Evolutionary conservation across 2,329 filamentous ascomycete species (phyloP).

Genomic region (Fusarium sp.): DNA sequence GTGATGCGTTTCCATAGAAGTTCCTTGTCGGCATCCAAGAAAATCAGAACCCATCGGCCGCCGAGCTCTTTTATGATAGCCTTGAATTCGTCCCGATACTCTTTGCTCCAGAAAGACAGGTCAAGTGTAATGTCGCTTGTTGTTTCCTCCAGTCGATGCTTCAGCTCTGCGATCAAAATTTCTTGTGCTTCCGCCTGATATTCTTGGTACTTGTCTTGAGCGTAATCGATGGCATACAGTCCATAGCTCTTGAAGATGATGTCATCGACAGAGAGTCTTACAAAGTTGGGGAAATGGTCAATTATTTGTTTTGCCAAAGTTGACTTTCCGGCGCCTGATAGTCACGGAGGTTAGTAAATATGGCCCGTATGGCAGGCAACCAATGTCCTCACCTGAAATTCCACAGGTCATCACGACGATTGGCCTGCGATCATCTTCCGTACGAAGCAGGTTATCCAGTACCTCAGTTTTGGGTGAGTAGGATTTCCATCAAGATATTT

Average conservation of each 20-base stretch:
- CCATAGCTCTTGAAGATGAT: slow-evolving; percentile 2
- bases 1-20: slow-evolving; percentile 47
- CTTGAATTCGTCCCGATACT: slow-evolving; percentile 48
- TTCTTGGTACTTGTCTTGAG: not conserved
- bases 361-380: not conserved
- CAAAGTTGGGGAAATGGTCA: not conserved
- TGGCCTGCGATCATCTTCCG: not conserved
- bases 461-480: not conserved
- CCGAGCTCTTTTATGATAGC: slow-evolving; percentile 37
- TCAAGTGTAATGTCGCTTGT: slow-evolving; percentile 46
- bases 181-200: slow-evolving; percentile 1
- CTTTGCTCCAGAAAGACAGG: slow-evolving; percentile 46
- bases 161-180: not conserved
- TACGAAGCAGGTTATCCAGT: not conserved
- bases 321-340: slow-evolving; percentile 8
- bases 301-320: slow-evolving; percentile 7
- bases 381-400: not conserved
- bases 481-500: too few relatives aligned
- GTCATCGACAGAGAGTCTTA: not conserved
- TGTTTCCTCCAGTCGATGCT: slow-evolving; percentile 20
- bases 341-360: not conserved
- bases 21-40: slow-evolving; percentile 42
- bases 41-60: slow-evolving; percentile 47
- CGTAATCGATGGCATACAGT: slow-evolving; percentile 3
- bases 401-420: not conserved